phyloP scores from a whole-genome alignment of 805 yeast species.

The Metschnikowia koreensis region DNA sequence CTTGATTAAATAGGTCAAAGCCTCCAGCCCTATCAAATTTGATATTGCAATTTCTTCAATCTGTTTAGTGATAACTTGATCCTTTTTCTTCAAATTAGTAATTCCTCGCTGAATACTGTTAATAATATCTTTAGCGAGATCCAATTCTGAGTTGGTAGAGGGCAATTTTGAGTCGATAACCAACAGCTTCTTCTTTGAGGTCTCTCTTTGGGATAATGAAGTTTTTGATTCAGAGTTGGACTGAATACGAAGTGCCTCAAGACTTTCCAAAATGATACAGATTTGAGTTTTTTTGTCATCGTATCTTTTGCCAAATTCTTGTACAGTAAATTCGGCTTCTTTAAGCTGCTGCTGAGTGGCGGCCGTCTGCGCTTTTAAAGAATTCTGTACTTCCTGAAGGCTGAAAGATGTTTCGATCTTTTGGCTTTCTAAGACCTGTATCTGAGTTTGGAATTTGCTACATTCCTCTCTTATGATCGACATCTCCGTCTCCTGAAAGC shows the following conservation, averaged over 20 bases:
- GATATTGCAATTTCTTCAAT: conserved; percentile 5
- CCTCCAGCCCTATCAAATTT: conserved; percentile 10
- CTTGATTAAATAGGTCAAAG: conserved; percentile 10
- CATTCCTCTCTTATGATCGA: conserved; percentile 1
- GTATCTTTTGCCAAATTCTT: conserved; percentile 5
- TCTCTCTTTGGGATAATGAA: neutral
- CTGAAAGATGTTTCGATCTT: neutral
- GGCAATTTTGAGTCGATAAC: neutral
- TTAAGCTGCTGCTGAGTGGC: conserved; percentile 5
- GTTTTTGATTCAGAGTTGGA: neutral
- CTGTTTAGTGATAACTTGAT: neutral
- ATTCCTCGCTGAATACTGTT: neutral
- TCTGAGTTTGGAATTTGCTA: neutral
- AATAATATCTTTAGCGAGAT: neutral
- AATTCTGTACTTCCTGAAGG: neutral
- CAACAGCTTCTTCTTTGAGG: neutral
- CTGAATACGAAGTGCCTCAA: neutral
- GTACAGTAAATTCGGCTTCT: conserved; percentile 3
- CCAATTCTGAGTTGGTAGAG: neutral
- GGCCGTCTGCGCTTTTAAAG: neutral
- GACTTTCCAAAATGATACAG: neutral
- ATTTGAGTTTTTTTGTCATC: conserved; percentile 7
- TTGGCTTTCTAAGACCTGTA: neutral
- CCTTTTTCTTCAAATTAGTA: neutral
- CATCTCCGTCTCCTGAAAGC: conserved; percentile 10